Evolutionary conservation across 257 asterid species (phyloP), one percentile per base, ranked within the genome.

Genomic region (Phtheirospermum japonicum): DNA sequence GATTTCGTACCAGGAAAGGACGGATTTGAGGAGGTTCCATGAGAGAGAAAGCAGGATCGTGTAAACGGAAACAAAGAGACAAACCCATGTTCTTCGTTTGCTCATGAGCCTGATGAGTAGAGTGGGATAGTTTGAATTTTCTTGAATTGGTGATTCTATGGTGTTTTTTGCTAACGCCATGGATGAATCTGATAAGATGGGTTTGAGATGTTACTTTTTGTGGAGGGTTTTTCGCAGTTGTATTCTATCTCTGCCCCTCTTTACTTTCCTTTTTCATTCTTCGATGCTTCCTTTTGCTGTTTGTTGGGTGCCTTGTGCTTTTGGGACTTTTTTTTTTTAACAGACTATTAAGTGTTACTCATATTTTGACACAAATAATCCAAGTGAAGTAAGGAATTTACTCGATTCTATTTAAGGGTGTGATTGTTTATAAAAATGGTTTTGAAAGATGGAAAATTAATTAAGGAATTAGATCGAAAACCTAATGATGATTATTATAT

Each of bases 61-160:
- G 88, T 90, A 90, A 5, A 85, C 96, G 4, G 83, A 75, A 0
- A 90, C 72, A 49, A 88, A 83, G 4, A 90, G 78, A 70, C 67
- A 82, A 10, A 73, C 95, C 96, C 95, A 90, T 16, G 96, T 88
- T 18, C 95, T 71, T 33, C 97, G 69, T 75, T 82, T 85, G 83
- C 91, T 80, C 83, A 88, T 75, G 34, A 88, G 68, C 42, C 49
- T 80, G 4, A 80, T 39, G 53, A 90, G 75, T 11, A 83, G 37
- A 68, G 28, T 37, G 14, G 71, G 18, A 17, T 59, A 37, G 28
- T 50, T 42, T 57, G 20, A 17, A 23, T 0, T 37, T 36, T 57
- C 43, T 37, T n/a, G 61, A 31, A 9, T 13, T 30, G 18, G 33
- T 4, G 30, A 2, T 5, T 51, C 57, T 26, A 13, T 10, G 36